phyloP scores from a whole-genome alignment of 2,329 filamentous ascomycete species.

The Elsinoe fawcettii region DNA sequence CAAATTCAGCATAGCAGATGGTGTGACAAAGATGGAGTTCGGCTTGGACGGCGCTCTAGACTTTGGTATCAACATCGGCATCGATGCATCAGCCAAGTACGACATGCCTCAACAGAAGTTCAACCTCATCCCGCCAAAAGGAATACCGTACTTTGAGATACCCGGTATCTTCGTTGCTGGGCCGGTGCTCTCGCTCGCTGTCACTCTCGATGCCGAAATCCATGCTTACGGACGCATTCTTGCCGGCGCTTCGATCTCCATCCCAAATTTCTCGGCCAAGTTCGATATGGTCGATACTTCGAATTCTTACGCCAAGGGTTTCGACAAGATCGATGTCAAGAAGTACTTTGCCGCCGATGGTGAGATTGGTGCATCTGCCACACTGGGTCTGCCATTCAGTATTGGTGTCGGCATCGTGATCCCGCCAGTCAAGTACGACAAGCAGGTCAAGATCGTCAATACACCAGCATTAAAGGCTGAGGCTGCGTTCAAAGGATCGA shows the following conservation, averaged over 20 bases:
- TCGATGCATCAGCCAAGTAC: neutral
- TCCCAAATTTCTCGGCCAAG: conserved; percentile 8
- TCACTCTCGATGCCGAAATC: neutral
- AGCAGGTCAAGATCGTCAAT: conserved; percentile 13
- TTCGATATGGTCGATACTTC: conserved; percentile 4
- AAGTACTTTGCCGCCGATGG: conserved; percentile 7
- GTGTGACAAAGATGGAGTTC: neutral
- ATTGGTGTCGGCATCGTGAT: conserved; percentile 6
- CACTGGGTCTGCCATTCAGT: conserved; percentile 9
- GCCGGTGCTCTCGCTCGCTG: neutral
- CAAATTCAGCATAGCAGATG: neutral
- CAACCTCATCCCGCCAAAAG: conserved; percentile 2
- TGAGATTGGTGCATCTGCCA: neutral
- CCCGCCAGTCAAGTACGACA: neutral
- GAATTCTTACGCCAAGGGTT: neutral
- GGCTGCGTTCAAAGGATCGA: neutral
- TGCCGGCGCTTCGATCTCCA: neutral
- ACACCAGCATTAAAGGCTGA: neutral
- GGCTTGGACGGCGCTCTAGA: conserved; percentile 8
- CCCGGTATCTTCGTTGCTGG: neutral
- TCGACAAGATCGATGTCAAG: neutral
- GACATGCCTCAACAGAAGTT: neutral
- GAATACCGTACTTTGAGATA: neutral
- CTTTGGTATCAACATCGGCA: conserved; percentile 10
- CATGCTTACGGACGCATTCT: neutral